Percentiles rank a stretch among this genome's conserved stretches.
Evolutionary conservation across 1,284 basidiomycete genomes (phyloP).

Genomic region (Salmacisia buchloeana): DNA sequence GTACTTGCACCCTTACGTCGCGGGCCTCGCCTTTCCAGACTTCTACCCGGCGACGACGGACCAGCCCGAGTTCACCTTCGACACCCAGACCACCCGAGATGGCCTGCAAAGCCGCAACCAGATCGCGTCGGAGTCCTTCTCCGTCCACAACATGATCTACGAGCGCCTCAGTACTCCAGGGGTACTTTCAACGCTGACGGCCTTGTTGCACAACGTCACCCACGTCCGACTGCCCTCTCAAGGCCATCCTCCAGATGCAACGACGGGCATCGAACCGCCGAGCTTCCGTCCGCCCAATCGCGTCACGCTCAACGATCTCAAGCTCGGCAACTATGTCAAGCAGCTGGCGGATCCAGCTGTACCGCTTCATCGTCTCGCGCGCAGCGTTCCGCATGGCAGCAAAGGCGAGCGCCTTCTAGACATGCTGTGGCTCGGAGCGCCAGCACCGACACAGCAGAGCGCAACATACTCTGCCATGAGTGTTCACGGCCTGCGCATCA

Average conservation of each 20-base stretch:
- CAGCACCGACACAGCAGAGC: slow-evolving; percentile 14
- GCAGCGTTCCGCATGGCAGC: slow-evolving; percentile 85
- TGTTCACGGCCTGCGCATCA: not conserved
- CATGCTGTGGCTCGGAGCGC: slow-evolving; percentile 62
- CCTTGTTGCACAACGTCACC: slow-evolving; percentile 29
- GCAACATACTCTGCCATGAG: not conserved
- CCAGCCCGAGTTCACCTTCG: slow-evolving; percentile 64
- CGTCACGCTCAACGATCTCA: slow-evolving; percentile 82
- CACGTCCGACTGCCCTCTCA: slow-evolving; percentile 16
- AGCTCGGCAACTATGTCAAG: slow-evolving; percentile 79
- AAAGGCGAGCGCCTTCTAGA: slow-evolving; percentile 88
- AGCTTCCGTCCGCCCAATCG: slow-evolving; percentile 50
- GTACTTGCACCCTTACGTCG: slow-evolving; percentile 27
- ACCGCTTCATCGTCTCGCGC: slow-evolving; percentile 77
- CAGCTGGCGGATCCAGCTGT: slow-evolving; percentile 85
- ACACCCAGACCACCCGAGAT: slow-evolving; percentile 72
- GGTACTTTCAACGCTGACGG: slow-evolving; percentile 20
- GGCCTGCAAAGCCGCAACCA: slow-evolving; percentile 61
- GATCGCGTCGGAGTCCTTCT: slow-evolving; percentile 55
- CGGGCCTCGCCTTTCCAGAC: slow-evolving; percentile 55
- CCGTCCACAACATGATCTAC: slow-evolving; percentile 57
- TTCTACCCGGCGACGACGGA: slow-evolving; percentile 76
- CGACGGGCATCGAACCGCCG: slow-evolving; percentile 10
- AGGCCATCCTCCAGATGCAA: not conserved
- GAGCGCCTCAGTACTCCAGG: slow-evolving; percentile 52